A percentile compares a stretch with the other conserved stretches of the same genome.
phyloP scores from a whole-genome alignment of 148 eudicot genomes.

The Amaranthus palmeri region DNA sequence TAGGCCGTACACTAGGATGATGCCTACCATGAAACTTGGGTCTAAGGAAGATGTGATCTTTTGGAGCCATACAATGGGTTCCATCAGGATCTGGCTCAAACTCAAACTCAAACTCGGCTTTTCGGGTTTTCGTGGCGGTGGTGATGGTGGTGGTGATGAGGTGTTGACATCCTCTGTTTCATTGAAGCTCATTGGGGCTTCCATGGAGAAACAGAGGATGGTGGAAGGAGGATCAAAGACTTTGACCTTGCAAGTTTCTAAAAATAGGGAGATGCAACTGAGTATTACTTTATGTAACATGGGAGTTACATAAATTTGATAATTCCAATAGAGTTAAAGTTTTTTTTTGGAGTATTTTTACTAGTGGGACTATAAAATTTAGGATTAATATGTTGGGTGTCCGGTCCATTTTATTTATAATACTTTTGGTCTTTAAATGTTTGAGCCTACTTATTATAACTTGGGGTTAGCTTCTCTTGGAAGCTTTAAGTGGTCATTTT shows the following conservation, averaged over 20 bases:
- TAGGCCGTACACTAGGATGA: constrained; percentile 50
- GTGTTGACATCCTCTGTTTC: constrained; percentile 13
- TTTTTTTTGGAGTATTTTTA: no score
- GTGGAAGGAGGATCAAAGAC: no score
- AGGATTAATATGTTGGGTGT: no score
- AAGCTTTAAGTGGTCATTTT: no score
- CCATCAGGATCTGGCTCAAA: neutral
- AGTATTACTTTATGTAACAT: constrained; percentile 3
- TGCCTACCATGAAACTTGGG: constrained; percentile 42
- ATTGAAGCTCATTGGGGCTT: constrained; percentile 2
- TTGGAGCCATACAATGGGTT: constrained; percentile 37
- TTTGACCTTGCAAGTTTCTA: constrained; percentile 11
- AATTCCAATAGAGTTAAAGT: no score
- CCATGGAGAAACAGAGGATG: neutral
- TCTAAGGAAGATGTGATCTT: constrained; percentile 27
- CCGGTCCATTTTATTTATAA: no score
- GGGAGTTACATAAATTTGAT: neutral
- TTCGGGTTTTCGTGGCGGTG: neutral
- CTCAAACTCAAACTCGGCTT: neutral
- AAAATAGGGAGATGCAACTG: neutral
- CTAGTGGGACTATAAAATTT: no score
- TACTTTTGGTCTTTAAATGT: no score
- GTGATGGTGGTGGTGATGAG: neutral
- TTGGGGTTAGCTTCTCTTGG: no score
- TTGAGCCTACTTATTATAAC: no score